Evolutionary conservation across 495 filamentous ascomycete species (phyloP).

Genomic region (Penicillium tannophilum): DNA sequence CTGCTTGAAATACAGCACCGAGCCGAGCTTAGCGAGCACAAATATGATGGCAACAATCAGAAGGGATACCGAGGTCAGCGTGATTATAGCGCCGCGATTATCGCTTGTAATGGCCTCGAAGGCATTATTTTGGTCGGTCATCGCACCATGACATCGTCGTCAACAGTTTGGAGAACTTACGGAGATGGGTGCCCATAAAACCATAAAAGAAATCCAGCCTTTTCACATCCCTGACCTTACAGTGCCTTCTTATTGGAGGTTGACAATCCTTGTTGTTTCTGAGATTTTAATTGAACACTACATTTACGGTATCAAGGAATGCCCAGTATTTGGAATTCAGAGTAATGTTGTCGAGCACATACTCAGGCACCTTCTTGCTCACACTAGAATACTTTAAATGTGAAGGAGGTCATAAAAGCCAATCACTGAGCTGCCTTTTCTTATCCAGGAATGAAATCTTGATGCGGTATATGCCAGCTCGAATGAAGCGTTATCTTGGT

Average conservation of each 20-base stretch:
- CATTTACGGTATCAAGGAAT: too few relatives aligned
- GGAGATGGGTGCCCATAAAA: neutral
- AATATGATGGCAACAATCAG: slow-evolving; percentile 29
- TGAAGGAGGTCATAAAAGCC: too few relatives aligned
- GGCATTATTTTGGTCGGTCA: slow-evolving; percentile 21
- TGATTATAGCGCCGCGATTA: slow-evolving; percentile 27
- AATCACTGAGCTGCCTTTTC: too few relatives aligned
- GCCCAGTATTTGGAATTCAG: too few relatives aligned
- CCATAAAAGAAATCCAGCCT: neutral
- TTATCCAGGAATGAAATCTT: too few relatives aligned
- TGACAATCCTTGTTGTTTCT: neutral
- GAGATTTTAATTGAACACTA: too few relatives aligned
- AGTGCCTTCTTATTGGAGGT: neutral
- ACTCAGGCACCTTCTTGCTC: too few relatives aligned
- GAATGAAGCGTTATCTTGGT: too few relatives aligned
- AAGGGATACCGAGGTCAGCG: slow-evolving; percentile 27
- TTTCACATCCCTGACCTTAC: neutral
- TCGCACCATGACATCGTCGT: slow-evolving; percentile 8
- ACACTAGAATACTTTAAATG: too few relatives aligned
- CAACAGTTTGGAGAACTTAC: neutral
- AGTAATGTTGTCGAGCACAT: too few relatives aligned
- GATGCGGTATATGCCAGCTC: too few relatives aligned
- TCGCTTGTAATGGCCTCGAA: slow-evolving; percentile 23
- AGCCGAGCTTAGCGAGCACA: slow-evolving; percentile 26
- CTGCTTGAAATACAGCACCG: slow-evolving; percentile 34